Conservation (phyloP, 371 early-diverging fungal species). For the Lichtheimia ornata region DNA sequence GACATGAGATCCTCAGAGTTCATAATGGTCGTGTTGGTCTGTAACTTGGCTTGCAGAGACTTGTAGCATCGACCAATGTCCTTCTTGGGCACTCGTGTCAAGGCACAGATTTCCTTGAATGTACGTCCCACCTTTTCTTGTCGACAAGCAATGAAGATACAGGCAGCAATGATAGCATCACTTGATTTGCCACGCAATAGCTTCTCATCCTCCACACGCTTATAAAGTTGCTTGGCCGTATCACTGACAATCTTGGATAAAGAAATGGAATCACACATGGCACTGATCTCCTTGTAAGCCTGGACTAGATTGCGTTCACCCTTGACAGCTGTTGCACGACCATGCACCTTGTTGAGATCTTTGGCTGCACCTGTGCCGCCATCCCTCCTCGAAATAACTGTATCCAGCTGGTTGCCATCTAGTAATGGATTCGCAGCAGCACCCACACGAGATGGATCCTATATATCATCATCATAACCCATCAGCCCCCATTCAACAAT, state of each 20-base stretch:
- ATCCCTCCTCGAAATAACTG: slow-evolving; percentile 83
- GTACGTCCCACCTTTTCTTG: slow-evolving; percentile 93
- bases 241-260: slow-evolving; percentile 88
- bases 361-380: slow-evolving; percentile 78
- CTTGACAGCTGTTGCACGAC: slow-evolving; percentile 71
- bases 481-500: no score
- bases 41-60: slow-evolving; percentile 68
- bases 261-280: slow-evolving; percentile 90
- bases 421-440: slow-evolving; percentile 89
- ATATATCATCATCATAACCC: not conserved
- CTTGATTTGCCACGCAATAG: slow-evolving; percentile 86
- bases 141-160: slow-evolving; percentile 97
- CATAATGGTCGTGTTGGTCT: slow-evolving; percentile 69
- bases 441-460: slow-evolving; percentile 99
- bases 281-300: slow-evolving; percentile 92
- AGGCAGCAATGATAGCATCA: slow-evolving; percentile 95
- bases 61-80: slow-evolving; percentile 92
- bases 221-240: slow-evolving; percentile 95
- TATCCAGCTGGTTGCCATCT: slow-evolving; percentile 90
- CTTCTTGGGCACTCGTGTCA: slow-evolving; percentile 92
- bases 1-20: slow-evolving; percentile 80
- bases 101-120: slow-evolving; percentile 95
- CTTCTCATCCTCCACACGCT: slow-evolving; percentile 87
- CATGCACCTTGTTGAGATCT: slow-evolving; percentile 77
- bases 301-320: slow-evolving; percentile 84